Base-by-base conservation (phyloP, 2,329 filamentous ascomycete genomes). In the Exophiala lecanii-corni region DNA sequence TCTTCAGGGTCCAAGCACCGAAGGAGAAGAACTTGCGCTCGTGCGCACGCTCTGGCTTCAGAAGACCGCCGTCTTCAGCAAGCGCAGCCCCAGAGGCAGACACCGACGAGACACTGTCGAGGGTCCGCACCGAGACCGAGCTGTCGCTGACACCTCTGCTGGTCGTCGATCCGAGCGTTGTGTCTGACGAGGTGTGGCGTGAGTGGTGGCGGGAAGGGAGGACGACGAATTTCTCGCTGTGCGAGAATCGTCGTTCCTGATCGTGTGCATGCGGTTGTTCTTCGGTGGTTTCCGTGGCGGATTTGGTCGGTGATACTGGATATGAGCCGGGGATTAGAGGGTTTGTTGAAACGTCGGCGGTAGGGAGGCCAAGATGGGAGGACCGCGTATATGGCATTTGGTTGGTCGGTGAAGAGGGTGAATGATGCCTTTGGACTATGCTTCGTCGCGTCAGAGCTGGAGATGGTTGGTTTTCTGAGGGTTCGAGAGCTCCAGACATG, bases 191-290 rank as follows among this genome's bases (percentile, higher is more conserved):
- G 17, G 33, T 18, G 13, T 35, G 33, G 6, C 33, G 33, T 4
- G 15, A 17, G 17, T 17, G 13, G 9, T 17, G 33, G 17, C 17
- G 12, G 15, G 23, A 12, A 26, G 33, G 33, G 16, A 35, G 17
- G 9, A 35, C 33, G 16, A 35, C 19, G 33, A 35, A 35, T 19
- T 35, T 35, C 6, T 35, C 6, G 30, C 30, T 33, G 30, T 13
- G 30, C 7, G 9, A 9, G 25, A 9, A n/a, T 9, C 25, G 25
- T n/a, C n/a, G 9, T n/a, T 9, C 25, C n/a, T 28, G 25, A n/a
- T 28, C n/a, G 25, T 28, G n/a, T 28, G 25, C 25, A 9, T 28
- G 25, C n/a, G 30, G 30, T 13, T 6, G 6, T 32, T 12, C 6
- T 7, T 16, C n/a, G 5, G n/a, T 13, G 5, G 30, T 16, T 7